Evolutionary conservation across 805 yeast species (phyloP).

Genomic region (Metschnikowia lunata): DNA sequence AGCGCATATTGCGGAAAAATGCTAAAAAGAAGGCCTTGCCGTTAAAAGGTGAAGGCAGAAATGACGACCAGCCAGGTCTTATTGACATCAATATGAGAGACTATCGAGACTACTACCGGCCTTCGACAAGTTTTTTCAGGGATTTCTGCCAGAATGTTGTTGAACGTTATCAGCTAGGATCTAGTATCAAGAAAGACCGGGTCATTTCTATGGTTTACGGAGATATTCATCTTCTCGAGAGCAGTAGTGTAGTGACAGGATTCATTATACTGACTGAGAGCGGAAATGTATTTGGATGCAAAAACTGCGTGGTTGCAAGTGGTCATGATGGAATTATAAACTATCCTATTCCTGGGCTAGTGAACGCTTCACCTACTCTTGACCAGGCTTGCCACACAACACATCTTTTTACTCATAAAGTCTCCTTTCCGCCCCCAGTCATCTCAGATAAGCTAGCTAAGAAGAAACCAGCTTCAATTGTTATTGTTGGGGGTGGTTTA

Average conservation of each 20-base stretch:
- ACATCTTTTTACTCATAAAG: constrained; percentile 26
- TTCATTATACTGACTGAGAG: constrained; percentile 28
- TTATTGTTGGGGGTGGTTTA: constrained; percentile 44
- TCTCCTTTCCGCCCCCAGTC: constrained; percentile 22
- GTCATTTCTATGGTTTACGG: constrained; percentile 32
- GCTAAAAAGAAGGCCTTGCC: constrained; percentile 17
- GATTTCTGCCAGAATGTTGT: constrained; percentile 37
- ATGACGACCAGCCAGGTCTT: constrained; percentile 31
- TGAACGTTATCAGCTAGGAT: constrained; percentile 27
- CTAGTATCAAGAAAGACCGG: constrained; percentile 28
- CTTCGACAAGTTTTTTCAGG: constrained; percentile 35
- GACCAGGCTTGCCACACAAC: constrained; percentile 35
- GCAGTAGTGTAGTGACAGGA: constrained; percentile 24
- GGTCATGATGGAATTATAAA: constrained; percentile 36
- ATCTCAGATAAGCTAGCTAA: constrained; percentile 12
- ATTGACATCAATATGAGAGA: constrained; percentile 42
- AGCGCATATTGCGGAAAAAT: constrained; percentile 23
- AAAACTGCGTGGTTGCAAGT: constrained; percentile 30
- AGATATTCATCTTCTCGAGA: constrained; percentile 20
- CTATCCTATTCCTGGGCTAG: constrained; percentile 25
- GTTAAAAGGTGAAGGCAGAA: constrained; percentile 2
- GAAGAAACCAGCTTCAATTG: constrained; percentile 13
- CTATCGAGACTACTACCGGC: constrained; percentile 42
- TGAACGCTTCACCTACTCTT: constrained; percentile 7
- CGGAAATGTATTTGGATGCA: constrained; percentile 32